Conservation (phyloP, 2,329 filamentous ascomycete species). For the Mycosphaerelloides madeirae region DNA sequence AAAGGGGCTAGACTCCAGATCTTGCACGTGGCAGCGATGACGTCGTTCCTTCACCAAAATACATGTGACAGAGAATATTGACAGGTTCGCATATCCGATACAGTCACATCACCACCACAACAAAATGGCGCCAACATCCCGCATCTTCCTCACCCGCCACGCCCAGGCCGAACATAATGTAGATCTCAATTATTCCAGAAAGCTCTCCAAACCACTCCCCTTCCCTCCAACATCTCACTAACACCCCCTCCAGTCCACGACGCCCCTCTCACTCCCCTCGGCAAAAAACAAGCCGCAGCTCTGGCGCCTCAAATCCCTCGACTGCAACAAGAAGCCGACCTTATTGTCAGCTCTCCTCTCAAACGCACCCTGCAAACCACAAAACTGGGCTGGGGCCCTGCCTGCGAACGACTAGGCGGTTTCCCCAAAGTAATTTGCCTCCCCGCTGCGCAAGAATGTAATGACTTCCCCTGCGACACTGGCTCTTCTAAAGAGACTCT, state of each 20-base stretch:
- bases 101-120: too few species aligned
- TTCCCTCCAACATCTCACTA: not conserved
- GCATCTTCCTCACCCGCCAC: conserved; percentile 31
- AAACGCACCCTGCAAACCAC: conserved; percentile 32
- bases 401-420: conserved; percentile 26
- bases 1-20: too few species aligned
- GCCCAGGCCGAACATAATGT: conserved; percentile 34
- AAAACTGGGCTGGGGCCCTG: conserved; percentile 26
- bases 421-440: conserved; percentile 27
- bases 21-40: too few species aligned
- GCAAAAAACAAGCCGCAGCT: conserved; percentile 31
- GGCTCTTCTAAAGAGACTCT: conserved; percentile 24
- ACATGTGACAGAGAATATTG: too few species aligned
- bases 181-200: conserved; percentile 30
- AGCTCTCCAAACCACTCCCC: conserved; percentile 4
- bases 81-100: too few species aligned
- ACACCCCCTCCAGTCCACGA: conserved; percentile 24
- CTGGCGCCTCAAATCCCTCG: conserved; percentile 23
- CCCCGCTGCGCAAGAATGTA: conserved; percentile 32
- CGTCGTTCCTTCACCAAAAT: too few species aligned
- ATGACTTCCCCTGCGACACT: conserved; percentile 30
- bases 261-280: conserved; percentile 30
- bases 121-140: conserved; percentile 31
- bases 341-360: conserved; percentile 30
- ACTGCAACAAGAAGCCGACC: conserved; percentile 24